Evolutionary conservation across 179 eudicot species (phyloP).

Genomic region (Actinidia polygama): DNA sequence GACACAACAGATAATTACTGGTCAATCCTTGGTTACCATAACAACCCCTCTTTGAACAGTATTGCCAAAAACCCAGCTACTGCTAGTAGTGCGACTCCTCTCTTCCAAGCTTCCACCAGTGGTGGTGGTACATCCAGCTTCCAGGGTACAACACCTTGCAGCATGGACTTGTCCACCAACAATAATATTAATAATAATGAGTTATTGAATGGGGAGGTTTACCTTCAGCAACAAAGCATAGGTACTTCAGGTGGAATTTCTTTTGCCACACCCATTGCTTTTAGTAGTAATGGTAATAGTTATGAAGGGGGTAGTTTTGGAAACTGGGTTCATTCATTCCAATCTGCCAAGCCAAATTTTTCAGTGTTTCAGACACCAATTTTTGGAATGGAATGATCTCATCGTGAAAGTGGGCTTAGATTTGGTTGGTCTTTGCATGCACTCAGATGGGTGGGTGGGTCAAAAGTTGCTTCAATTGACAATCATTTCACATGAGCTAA

Average conservation of each 20-base stretch:
- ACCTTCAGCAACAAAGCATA: constrained; percentile 31
- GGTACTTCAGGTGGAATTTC: constrained; percentile 2
- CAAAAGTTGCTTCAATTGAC: constrained; percentile 26
- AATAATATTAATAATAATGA: constrained; percentile 13
- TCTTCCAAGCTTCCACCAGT: constrained; percentile 21
- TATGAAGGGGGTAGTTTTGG: constrained; percentile 27
- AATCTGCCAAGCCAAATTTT: constrained; percentile 36
- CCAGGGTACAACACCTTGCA: constrained; percentile 25
- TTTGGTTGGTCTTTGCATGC: constrained; percentile 29
- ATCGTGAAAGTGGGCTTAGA: constrained; percentile 63
- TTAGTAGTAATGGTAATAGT: constrained; percentile 22
- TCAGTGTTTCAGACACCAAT: constrained; percentile 67
- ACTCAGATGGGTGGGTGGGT: constrained; percentile 18
- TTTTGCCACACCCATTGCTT: constrained; percentile 28
- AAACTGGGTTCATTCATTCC: constrained; percentile 48
- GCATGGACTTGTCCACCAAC: constrained; percentile 25
- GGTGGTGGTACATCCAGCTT: neutral
- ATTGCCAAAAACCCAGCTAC: constrained; percentile 6
- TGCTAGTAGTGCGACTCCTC: neutral
- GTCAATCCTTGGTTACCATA: constrained; percentile 42
- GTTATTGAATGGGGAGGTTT: constrained; percentile 33
- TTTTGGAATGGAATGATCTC: constrained; percentile 69
- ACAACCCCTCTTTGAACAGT: neutral
- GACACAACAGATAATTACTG: constrained; percentile 43
- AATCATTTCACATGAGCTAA: constrained; percentile 37